phyloP scores from a whole-genome alignment of 2,329 filamentous ascomycete genomes.

The Xylogone sp. region DNA sequence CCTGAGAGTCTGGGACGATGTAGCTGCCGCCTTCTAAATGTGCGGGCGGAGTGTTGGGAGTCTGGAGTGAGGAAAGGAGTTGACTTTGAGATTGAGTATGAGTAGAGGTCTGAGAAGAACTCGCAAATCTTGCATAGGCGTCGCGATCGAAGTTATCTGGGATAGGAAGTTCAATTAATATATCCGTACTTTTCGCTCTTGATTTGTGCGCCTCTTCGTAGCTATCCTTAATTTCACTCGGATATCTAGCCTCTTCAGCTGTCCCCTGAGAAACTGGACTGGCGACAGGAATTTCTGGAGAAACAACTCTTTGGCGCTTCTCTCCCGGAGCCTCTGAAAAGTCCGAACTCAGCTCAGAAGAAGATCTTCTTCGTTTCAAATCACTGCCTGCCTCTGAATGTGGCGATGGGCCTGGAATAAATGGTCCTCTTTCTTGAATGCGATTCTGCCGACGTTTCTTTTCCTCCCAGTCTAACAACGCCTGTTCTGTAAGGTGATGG shows the following conservation, averaged over 20 bases:
- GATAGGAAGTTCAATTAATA: conserved; percentile 11
- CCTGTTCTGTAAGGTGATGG: background rate
- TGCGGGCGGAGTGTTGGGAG: conserved; percentile 9
- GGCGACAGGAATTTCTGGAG: background rate
- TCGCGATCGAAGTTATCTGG: conserved; percentile 13
- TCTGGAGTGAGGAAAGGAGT: background rate
- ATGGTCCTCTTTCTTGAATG: background rate
- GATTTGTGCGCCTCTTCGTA: conserved; percentile 19
- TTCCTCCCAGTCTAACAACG: conserved; percentile 6
- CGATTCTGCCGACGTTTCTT: background rate
- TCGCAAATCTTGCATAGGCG: conserved; percentile 8
- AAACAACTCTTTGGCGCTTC: background rate
- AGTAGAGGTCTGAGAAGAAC: conserved; percentile 12
- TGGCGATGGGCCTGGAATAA: background rate
- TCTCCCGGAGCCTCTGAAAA: background rate
- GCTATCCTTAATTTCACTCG: conserved; percentile 19
- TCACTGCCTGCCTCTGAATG: background rate
- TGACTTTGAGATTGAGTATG: background rate
- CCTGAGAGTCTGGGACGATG: conserved; percentile 17
- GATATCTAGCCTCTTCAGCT: background rate
- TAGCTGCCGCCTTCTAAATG: conserved; percentile 14
- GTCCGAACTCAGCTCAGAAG: background rate
- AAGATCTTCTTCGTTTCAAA: background rate
- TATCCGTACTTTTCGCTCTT: background rate
- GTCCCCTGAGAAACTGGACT: conserved; percentile 7